phyloP scores from a whole-genome alignment of 2,329 filamentous ascomycete genomes.

The Cadophora malorum region DNA sequence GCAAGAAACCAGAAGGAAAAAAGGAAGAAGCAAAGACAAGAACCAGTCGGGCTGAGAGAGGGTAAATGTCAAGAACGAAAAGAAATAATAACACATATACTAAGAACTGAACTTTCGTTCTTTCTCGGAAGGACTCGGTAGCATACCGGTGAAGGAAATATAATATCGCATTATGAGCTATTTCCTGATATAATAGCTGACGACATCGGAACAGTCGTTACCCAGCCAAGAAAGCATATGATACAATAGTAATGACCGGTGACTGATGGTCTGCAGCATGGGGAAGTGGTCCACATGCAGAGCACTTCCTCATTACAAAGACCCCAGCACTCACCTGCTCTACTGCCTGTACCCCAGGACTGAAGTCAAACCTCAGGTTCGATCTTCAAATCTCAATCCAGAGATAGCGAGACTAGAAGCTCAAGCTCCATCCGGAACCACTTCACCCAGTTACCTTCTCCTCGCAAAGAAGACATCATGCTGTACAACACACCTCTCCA shows the following conservation, averaged over 20 bases:
- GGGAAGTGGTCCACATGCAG: neutral
- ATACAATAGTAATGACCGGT: neutral
- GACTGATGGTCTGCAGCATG: neutral
- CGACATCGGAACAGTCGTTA: neutral
- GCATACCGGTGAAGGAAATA: neutral
- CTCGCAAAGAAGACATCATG: neutral
- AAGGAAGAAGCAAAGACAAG: neutral
- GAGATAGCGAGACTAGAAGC: neutral
- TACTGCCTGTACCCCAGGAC: neutral
- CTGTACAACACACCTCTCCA: neutral
- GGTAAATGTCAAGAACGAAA: neutral
- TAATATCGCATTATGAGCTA: neutral
- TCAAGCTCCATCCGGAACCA: neutral
- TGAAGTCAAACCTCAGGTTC: too few relatives aligned
- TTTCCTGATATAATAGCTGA: neutral
- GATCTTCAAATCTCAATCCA: too few relatives aligned
- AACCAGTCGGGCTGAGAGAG: neutral
- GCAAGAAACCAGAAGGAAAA: slow-evolving; percentile 13
- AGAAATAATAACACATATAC: neutral
- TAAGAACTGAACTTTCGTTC: neutral
- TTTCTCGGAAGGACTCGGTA: neutral
- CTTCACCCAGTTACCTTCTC: neutral
- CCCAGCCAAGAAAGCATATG: neutral
- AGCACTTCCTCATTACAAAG: neutral
- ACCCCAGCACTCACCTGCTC: neutral